Conservation (phyloP, 2,329 filamentous ascomycete species). For the Calonectria multiphialidica region DNA sequence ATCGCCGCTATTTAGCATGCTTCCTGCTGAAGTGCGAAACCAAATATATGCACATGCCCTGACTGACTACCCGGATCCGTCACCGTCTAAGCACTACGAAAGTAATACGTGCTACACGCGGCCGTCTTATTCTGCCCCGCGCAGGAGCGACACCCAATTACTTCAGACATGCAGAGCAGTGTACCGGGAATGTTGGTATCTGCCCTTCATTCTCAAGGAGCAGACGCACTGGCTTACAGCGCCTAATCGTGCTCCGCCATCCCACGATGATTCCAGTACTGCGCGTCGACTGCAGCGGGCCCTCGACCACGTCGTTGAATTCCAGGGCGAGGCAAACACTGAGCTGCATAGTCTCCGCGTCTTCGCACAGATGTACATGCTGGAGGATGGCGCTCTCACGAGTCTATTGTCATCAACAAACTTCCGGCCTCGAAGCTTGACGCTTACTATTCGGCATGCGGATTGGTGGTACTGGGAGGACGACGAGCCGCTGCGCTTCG, state of each 20-base stretch:
- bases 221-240: slow-evolving; percentile 54
- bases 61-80: slow-evolving; percentile 51
- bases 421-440: slow-evolving; percentile 52
- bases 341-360: slow-evolving; percentile 51
- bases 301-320: slow-evolving; percentile 34
- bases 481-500: slow-evolving; percentile 50
- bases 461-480: slow-evolving; percentile 62
- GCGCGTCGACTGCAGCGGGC: not conserved
- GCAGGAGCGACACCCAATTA: slow-evolving; percentile 51
- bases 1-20: slow-evolving; percentile 47
- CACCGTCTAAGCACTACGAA: slow-evolving; percentile 40
- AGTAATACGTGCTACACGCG: slow-evolving; percentile 52
- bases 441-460: slow-evolving; percentile 61
- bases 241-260: slow-evolving; percentile 46
- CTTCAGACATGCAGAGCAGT: slow-evolving; percentile 56
- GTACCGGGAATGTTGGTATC: slow-evolving; percentile 57
- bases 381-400: slow-evolving; percentile 48
- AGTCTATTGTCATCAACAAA: slow-evolving; percentile 40
- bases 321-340: slow-evolving; percentile 33
- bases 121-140: slow-evolving; percentile 54
- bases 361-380: slow-evolving; percentile 57
- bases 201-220: slow-evolving; percentile 54
- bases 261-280: slow-evolving; percentile 11
- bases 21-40: slow-evolving; percentile 63
- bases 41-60: slow-evolving; percentile 58